A percentile compares a stretch with the other conserved stretches of the same genome.
phyloP scores from a whole-genome alignment of 352 stramenopile genomes.

The Pythium phragmiticola region DNA sequence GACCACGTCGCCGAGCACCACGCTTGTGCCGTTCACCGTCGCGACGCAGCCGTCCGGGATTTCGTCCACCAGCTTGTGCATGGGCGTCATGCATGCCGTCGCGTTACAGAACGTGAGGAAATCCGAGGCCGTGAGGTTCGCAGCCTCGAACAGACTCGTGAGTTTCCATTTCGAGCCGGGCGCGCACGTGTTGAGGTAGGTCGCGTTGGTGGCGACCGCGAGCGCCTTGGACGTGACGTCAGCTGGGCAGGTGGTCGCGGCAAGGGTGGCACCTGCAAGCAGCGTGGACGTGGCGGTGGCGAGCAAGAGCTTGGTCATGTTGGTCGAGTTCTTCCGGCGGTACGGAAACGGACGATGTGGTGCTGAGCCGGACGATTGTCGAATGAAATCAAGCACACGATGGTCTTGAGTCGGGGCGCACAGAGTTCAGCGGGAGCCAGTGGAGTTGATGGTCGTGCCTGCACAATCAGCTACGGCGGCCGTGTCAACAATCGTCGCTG shows the following conservation, averaged over 20 bases:
- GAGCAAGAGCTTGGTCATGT: constrained; percentile 22
- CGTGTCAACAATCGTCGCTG: constrained; percentile 1
- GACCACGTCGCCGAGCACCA: constrained; percentile 44
- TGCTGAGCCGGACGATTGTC: constrained; percentile 14
- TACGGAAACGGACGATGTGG: background rate
- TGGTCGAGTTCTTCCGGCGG: background rate
- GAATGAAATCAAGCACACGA: background rate
- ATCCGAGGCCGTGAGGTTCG: constrained; percentile 43
- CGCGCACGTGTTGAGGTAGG: constrained; percentile 53
- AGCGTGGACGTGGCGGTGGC: constrained; percentile 28
- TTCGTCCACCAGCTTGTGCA: constrained; percentile 49
- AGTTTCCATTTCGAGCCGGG: constrained; percentile 47
- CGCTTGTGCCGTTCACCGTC: constrained; percentile 37
- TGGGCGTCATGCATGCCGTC: constrained; percentile 46
- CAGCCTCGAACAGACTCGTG: constrained; percentile 42
- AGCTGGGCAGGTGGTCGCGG: constrained; percentile 28
- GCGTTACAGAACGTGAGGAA: constrained; percentile 62
- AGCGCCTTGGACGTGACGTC: constrained; percentile 37
- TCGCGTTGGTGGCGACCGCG: constrained; percentile 43
- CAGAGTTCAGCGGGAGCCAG: too few species aligned
- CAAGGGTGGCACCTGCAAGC: constrained; percentile 23
- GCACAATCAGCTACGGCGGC: background rate
- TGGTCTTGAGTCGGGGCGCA: too few species aligned
- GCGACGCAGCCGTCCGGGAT: constrained; percentile 44
- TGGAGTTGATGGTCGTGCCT: too few species aligned